A percentile compares a stretch with the other conserved stretches of the same genome.
Conservation (phyloP, 2,329 filamentous ascomycete species). For the Orbilia brochopaga region DNA sequence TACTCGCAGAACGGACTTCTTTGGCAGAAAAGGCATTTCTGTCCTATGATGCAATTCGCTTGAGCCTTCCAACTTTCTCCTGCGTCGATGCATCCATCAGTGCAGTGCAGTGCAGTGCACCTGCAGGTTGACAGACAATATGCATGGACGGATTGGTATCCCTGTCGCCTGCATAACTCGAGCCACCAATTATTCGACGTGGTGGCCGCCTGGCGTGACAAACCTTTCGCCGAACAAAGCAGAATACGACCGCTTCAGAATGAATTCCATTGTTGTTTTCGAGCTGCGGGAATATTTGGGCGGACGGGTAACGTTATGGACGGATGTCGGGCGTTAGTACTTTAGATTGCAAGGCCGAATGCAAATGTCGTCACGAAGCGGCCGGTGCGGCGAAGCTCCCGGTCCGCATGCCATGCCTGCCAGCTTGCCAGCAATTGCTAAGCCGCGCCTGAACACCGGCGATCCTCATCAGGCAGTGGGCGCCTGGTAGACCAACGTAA, state of each 20-base stretch:
- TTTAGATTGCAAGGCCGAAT: background rate
- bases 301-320: background rate
- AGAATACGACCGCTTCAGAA: no score
- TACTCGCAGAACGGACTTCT: no score
- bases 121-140: slow-evolving; percentile 34
- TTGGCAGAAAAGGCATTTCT: slow-evolving; percentile 6
- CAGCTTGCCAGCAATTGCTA: no score
- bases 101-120: no score
- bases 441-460: no score
- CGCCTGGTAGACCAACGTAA: no score
- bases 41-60: slow-evolving; percentile 40
- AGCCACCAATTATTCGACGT: background rate
- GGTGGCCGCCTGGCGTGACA: no score
- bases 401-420: background rate
- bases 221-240: no score
- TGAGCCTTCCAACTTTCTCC: slow-evolving; percentile 8
- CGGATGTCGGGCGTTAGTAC: background rate
- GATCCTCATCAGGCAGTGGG: no score
- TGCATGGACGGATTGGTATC: slow-evolving; percentile 9
- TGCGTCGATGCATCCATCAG: slow-evolving; percentile 25
- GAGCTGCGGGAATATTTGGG: background rate
- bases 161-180: slow-evolving; percentile 14
- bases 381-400: background rate
- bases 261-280: background rate
- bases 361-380: background rate